Base-by-base conservation (phyloP, 2,329 filamentous ascomycete species). In the Neocatenulostroma microsporum region DNA sequence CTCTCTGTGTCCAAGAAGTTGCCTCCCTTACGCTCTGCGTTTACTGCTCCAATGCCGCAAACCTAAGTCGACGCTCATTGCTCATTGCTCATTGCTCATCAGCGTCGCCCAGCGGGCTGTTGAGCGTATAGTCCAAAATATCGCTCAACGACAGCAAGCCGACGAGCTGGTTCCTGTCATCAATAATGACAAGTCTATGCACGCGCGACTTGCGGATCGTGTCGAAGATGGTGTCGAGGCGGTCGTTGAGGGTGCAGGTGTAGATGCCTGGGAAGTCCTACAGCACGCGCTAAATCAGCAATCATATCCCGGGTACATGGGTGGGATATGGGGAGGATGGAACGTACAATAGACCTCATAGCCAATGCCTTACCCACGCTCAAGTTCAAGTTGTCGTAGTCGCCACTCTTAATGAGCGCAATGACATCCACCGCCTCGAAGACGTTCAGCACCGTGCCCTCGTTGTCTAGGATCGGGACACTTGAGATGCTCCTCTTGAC, bases 361-460 rank as follows among this genome's bases (percentile, higher is more conserved):
- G 85, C 80, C 38, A 96, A 68, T 2, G 89, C 89, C 45, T 95
- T 88, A 28, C 89, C 91, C 4, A 96, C 84, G 5, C 76, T 84
- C 14, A 87, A 76, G 41, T 82, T 80, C 39, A 98, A 70, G 49
- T 95, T 89, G 47, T 96, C 91, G 56, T 96, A 96, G 23, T 79
- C 79, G 14, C 88, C 87, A 15, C 86, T 87, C 63, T 93, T 94
- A 64, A 98, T 94, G 52, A 94, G 80, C 0, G 88, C 82, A 50
- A 98, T 94, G 42, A 98, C 88, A 62, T 98, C 91, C 34, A 98
- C 88, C 2, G 91, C 85, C 65, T 98, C 93, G 55, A 98, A 98
- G 9, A 96, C 87, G 55, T 98, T 98, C 46, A 96, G 76, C 0
- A 98, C 78, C 21, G 76, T 68, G 34, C 76, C 78, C 76, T 51